phyloP scores from a whole-genome alignment of 495 filamentous ascomycete species.

The Copromyces sp. region DNA sequence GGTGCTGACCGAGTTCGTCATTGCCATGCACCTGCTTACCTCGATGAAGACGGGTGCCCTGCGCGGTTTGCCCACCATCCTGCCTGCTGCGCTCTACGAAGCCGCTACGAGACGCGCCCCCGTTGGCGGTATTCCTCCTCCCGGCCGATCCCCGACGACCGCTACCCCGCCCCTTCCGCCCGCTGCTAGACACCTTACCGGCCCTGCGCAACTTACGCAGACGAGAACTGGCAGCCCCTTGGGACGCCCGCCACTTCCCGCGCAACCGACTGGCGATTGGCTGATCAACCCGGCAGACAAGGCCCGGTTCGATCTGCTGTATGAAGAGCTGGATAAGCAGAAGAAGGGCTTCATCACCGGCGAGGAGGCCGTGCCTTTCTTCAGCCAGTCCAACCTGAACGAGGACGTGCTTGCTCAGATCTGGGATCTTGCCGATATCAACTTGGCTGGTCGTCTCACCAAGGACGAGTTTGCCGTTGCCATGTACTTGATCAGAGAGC shows the following conservation, averaged over 20 bases:
- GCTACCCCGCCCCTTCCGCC: constrained; percentile 28
- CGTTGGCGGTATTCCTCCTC: constrained; percentile 30
- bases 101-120: constrained; percentile 67
- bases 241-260: constrained; percentile 45
- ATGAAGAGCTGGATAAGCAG: constrained; percentile 66
- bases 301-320: constrained; percentile 72
- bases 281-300: constrained; percentile 75
- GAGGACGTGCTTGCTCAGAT: constrained; percentile 91
- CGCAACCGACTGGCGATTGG: constrained; percentile 71
- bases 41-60: constrained; percentile 79
- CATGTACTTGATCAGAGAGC: constrained; percentile 91
- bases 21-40: constrained; percentile 93
- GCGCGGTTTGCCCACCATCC: constrained; percentile 64
- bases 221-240: constrained; percentile 62
- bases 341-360: constrained; percentile 75
- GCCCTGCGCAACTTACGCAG: constrained; percentile 27
- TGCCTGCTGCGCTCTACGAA: constrained; percentile 84
- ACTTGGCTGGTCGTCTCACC: constrained; percentile 73
- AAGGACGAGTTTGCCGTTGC: constrained; percentile 93
- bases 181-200: constrained; percentile 38
- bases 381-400: constrained; percentile 79
- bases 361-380: constrained; percentile 91
- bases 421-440: constrained; percentile 95
- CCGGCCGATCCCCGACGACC: constrained; percentile 24
- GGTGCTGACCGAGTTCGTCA: constrained; percentile 87